Evolutionary conservation across 2,329 filamentous ascomycete species (phyloP), one percentile per base, ranked within the genome.

Genomic region (Alternaria atra): DNA sequence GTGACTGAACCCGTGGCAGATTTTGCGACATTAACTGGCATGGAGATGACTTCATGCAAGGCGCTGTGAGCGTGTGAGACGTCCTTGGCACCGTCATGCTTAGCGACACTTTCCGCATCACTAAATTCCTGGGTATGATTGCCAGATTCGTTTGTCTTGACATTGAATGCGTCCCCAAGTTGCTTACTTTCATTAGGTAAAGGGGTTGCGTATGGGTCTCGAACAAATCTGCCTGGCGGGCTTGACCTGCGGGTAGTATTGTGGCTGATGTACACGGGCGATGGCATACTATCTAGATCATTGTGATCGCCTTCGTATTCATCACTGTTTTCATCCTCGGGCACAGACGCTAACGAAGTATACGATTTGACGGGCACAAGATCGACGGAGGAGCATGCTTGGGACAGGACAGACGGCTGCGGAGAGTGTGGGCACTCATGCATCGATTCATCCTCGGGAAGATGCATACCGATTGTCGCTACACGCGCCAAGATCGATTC

Each of bases 361-460:
- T 74, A 67, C 2, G 72, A 73, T 23, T 69, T 71, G 23, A 72
- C 69, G 0, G 69, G 69, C 4, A 32, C 61, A 5, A 75, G 70
- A 20, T 75, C 69, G n/a, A 69, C 68, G 2, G 74, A 76, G 13
- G 74, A 76, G 52, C 71, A 73, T 4, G 75, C 65, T 55, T 74
- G 73, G 3, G 74, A 76, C 4, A 68, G 30, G 5, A 71, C 66
- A 6, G 69, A 70, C 7, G 62, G 43, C 8, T 66, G 66, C 8
- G 75, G 73, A 2, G 74, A 76, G 40, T 66, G 62, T 7, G 65
- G 37, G 12, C 60, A 46, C 6, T 55, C 55, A 15, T 66, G 63
- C 6, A 58, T 57, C 1, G 64, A 62, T 51, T 74, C 60, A 44
- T 77, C 75, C 40, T 73, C 71, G 0, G 73, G 68, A 5, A 76